These are phyloP conservation scores for Clavispora vitiphila DNA, from an alignment of 805 yeast genomes.

Conservation along the genomic window DNA sequence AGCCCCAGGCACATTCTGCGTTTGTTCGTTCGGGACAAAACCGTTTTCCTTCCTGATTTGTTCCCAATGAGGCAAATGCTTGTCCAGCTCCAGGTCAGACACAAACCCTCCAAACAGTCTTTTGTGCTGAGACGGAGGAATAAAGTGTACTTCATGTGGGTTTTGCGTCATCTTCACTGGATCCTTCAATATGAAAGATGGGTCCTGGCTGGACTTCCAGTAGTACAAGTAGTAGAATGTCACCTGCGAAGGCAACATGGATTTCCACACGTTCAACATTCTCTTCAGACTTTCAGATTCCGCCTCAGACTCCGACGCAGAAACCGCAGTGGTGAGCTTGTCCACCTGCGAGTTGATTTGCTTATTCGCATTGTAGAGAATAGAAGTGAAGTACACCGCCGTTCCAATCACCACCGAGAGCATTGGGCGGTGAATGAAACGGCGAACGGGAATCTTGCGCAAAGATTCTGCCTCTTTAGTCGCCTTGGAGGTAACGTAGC, in stretches of 20 bases:
- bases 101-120: too few relatives aligned
- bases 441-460: neutral
- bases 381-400: conserved; percentile 8
- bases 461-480: neutral
- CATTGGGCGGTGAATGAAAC: conserved; percentile 25
- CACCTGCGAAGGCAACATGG: conserved; percentile 30
- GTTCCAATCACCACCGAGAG: conserved; percentile 37
- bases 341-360: conserved; percentile 16
- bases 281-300: conserved; percentile 10
- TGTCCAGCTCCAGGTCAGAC: conserved; percentile 8
- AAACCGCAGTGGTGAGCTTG: conserved; percentile 23
- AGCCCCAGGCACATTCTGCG: neutral
- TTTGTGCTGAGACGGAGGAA: conserved; percentile 12
- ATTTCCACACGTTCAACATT: conserved; percentile 29
- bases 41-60: conserved; percentile 29
- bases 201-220: conserved; percentile 45
- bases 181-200: conserved; percentile 49
- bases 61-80: conserved; percentile 29
- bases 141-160: conserved; percentile 26
- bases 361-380: conserved; percentile 12
- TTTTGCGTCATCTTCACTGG: conserved; percentile 39
- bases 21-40: conserved; percentile 7
- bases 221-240: conserved; percentile 46
- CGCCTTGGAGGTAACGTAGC: neutral
- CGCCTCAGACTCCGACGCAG: conserved; percentile 5